Base-by-base conservation (phyloP, 805 yeast species). In the Lipomyces starkeyi region DNA sequence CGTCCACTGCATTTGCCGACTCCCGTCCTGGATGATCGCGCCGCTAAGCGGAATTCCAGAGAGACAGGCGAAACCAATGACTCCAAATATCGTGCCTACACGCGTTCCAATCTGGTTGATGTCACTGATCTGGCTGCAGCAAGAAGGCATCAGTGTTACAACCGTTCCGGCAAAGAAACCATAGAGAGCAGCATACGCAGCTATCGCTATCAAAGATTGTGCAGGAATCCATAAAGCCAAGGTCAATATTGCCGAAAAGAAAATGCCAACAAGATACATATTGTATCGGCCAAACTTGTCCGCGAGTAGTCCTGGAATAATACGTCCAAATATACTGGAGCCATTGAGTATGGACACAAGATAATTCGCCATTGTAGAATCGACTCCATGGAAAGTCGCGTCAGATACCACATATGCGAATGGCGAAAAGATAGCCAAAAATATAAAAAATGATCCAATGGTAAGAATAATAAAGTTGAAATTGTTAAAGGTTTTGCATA, bases 41-140 rank as follows among this genome's bases (percentile, higher is more conserved):
- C 78, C 78, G 4, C 76, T 74, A 17, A 75, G 43, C 1, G 78
- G 77, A 0, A 76, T 73, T 0, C 78, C 78, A 0, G 73, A 52
- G 9, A 77, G 71, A 22, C 70, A 61, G 0, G 84, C 86, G 73
- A 84, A 82, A 0, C 93, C 83, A 55, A 89, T 86, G 9, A 82
- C 73, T 8, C 84, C 80, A 53, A 90, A 80, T 0, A 91, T 84
- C 54, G 86, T 64, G 2, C 91, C 90, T 91, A 91, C 90, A 11
- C 78, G 68, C 13, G 72, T 71, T 11, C 80, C 78, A 22, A 74
- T 66, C 25, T 71, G 59, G 17, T 69, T 62, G 52, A 73, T 55
- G 58, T 74, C 69, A 2, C 77, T 74, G 52, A 60, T 60, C 29
- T 69, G 64, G 3, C 78, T 76, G 5, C 75, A 70, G 22, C 76